Percentiles rank a stretch among this genome's conserved stretches.
Evolutionary conservation across 306 rosid species (phyloP).

Genomic region (Quercus wislizeni): DNA sequence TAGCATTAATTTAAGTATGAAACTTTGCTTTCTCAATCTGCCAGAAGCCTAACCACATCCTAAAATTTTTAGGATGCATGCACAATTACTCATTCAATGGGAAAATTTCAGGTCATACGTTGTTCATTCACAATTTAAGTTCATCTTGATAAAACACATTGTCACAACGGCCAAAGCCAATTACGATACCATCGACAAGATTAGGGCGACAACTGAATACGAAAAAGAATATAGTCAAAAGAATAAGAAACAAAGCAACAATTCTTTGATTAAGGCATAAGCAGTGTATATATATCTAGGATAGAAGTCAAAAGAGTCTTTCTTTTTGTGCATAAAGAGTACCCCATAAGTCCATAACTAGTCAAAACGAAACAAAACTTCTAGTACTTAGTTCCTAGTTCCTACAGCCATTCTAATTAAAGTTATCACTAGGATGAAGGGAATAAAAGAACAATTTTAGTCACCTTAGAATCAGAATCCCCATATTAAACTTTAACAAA

Average conservation of each 20-base stretch:
- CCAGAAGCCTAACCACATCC: too few relatives aligned
- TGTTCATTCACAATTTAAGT: neutral
- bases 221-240: neutral
- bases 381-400: neutral
- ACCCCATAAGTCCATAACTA: neutral
- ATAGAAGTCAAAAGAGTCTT: neutral
- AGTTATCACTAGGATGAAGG: neutral
- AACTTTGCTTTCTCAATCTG: too few relatives aligned
- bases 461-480: slow-evolving; percentile 25
- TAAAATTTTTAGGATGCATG: neutral
- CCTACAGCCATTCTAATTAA: slow-evolving; percentile 26
- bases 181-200: neutral
- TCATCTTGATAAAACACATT: neutral
- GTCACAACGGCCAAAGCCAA: too few relatives aligned
- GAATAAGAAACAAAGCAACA: neutral
- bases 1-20: neutral
- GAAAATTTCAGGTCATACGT: neutral
- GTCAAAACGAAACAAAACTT: slow-evolving; percentile 3
- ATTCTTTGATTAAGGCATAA: neutral
- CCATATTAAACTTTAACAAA: slow-evolving; percentile 18
- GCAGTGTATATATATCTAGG: neutral
- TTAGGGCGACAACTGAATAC: neutral
- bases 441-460: slow-evolving; percentile 23
- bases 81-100: neutral
- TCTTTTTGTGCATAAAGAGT: slow-evolving; percentile 6